phyloP scores from a whole-genome alignment of 1,284 basidiomycete genomes.

The Fomitopsis palustris region DNA sequence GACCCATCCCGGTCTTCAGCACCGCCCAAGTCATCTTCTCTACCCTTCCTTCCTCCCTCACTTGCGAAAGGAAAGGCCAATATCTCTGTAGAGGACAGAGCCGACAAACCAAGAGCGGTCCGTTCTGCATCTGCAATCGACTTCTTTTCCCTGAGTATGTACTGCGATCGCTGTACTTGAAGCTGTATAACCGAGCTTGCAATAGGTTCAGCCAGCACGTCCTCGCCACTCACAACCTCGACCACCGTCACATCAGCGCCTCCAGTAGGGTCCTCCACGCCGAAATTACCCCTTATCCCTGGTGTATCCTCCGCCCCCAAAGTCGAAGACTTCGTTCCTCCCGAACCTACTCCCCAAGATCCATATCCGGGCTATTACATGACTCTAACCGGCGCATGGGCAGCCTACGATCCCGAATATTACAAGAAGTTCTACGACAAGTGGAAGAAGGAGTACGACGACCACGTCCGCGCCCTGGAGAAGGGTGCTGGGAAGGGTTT shows the following conservation, averaged over 20 bases:
- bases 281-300: conserved; percentile 16
- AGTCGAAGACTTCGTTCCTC: conserved; percentile 69
- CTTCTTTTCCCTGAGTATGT: conserved; percentile 61
- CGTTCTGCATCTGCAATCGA: conserved; percentile 46
- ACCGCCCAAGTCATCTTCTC: conserved; percentile 22
- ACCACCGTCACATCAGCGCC: conserved; percentile 6
- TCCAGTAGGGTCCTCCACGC: conserved; percentile 14
- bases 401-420: conserved; percentile 73
- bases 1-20: conserved; percentile 9
- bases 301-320: conserved; percentile 63
- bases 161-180: not conserved
- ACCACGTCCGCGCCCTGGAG: conserved; percentile 65
- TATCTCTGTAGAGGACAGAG: conserved; percentile 52
- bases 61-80: conserved; percentile 57
- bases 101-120: conserved; percentile 28
- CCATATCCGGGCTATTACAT: conserved; percentile 89
- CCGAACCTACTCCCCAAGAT: conserved; percentile 72
- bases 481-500: conserved; percentile 64
- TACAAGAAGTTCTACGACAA: conserved; percentile 70
- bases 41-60: conserved; percentile 55
- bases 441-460: conserved; percentile 69
- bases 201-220: conserved; percentile 5
- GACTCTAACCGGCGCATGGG: conserved; percentile 77
- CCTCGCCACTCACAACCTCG: not conserved
- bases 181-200: not conserved